Evolutionary conservation across 31 red algal genomes (phyloP), one percentile per base, ranked within the genome.

Genomic region (Odonthalia washingtoniensis): DNA sequence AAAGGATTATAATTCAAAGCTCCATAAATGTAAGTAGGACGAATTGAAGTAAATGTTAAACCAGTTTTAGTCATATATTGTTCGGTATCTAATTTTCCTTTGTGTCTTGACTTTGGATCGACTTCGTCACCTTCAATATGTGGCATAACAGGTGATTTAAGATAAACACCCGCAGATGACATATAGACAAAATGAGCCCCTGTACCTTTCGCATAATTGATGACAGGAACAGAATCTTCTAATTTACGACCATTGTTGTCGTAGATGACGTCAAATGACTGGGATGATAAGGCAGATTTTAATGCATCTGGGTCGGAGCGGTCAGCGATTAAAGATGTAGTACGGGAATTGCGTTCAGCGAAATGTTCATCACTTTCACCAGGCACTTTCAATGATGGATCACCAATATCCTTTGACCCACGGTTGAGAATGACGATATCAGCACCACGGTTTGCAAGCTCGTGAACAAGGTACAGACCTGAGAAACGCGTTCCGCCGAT

Each of bases 11-110:
- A 99, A 77, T 99, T 99, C 40, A 80, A 67, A 21, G 97, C 93
- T 12, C 97, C 97, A 80, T 99, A 99, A 61, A 99, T 99, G 64
- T 99, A 99, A 1, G 97, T 99, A 14, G 97, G 97, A 30, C 97
- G 85, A 72, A 99, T 99, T 64, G 94, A 75, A 14, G 97, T 99
- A 77, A 65, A 97, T 17, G 79, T 95, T 31, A 99, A 60, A 36
- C 80, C 92, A 1, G 87, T 72, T 6, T 46, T 31, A 40, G 78
- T 84, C 72, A 99, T 53, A 63, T 95, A 99, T 21, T 93, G 78
- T 75, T 99, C 97, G n/a, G 97, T 99, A 68, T 99, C 78, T 21
- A 94, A 79, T 45, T 99, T 99, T 65, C 97, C 97, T 65, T 95
- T 93, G 79, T 99, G 97, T 45, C 97, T 81, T 40, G 87, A 93